phyloP scores from a whole-genome alignment of 768 basidiomycete species.

The Amanita inopinata region DNA sequence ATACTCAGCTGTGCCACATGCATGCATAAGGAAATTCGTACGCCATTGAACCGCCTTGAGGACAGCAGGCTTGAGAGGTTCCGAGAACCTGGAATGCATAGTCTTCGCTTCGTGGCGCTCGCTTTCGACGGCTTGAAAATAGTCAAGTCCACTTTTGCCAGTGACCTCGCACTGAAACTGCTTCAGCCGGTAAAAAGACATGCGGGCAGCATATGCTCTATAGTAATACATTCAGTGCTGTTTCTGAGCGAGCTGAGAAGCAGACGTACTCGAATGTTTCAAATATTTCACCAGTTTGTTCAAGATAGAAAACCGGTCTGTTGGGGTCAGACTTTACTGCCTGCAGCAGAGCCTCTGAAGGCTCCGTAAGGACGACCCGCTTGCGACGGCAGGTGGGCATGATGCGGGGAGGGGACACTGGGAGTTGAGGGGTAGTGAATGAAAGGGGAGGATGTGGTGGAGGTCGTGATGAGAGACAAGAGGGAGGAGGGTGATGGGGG shows the following conservation, averaged over 20 bases:
- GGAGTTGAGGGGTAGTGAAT: constrained; percentile 12
- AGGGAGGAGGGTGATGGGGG: constrained; percentile 36
- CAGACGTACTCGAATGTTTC: constrained; percentile 84
- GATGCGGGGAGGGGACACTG: constrained; percentile 16
- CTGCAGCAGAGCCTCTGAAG: constrained; percentile 59
- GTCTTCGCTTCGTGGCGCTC: constrained; percentile 85
- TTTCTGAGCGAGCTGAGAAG: constrained; percentile 14
- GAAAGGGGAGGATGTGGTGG: constrained; percentile 18
- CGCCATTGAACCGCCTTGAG: constrained; percentile 95
- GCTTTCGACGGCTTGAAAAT: constrained; percentile 88
- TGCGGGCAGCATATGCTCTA: constrained; percentile 78
- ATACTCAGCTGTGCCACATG: constrained; percentile 11
- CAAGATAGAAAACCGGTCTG: constrained; percentile 83
- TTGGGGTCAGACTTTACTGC: constrained; percentile 53
- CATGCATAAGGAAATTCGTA: constrained; percentile 36
- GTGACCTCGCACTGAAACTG: constrained; percentile 98
- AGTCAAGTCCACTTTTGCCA: constrained; percentile 88
- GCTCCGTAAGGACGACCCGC: constrained; percentile 81
- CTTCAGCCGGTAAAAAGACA: constrained; percentile 90
- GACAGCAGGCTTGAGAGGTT: constrained; percentile 84
- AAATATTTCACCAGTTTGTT: constrained; percentile 96
- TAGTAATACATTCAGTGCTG: constrained; percentile 12
- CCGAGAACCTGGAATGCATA: constrained; percentile 86
- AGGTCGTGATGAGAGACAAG: constrained; percentile 33
- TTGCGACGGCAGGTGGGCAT: constrained; percentile 90